These are phyloP conservation scores for Lepidium campestre DNA, from an alignment of 441 rosid species.

Conservation along the genomic window DNA sequence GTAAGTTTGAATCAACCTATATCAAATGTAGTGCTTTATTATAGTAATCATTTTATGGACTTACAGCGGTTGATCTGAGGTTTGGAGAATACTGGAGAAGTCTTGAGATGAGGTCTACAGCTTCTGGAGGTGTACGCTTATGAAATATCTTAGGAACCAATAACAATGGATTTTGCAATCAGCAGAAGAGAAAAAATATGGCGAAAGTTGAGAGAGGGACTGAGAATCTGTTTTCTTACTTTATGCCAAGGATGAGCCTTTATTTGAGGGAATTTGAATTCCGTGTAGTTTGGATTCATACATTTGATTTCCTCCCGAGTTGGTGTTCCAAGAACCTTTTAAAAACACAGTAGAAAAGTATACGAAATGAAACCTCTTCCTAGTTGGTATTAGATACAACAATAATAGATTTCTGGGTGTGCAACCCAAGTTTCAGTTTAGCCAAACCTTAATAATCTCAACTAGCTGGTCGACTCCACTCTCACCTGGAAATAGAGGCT, in stretches of 20 bases:
- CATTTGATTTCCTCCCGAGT: slow-evolving; percentile 95
- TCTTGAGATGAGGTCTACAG: slow-evolving; percentile 87
- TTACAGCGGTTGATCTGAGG: slow-evolving; percentile 88
- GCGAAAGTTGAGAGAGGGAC: background rate
- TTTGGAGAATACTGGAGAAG: slow-evolving; percentile 90
- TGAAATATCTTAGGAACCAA: slow-evolving; percentile 55
- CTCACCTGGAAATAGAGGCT: slow-evolving; percentile 77
- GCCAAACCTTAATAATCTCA: slow-evolving; percentile 75
- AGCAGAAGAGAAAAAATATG: background rate
- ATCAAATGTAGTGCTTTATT: background rate
- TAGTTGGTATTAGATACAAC: background rate
- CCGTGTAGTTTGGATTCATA: slow-evolving; percentile 98
- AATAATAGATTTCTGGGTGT: background rate
- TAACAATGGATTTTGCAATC: slow-evolving; percentile 2
- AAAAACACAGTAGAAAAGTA: background rate
- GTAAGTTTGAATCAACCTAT: background rate
- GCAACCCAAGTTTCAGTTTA: background rate
- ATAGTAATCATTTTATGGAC: slow-evolving; percentile 23
- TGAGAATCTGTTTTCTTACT: slow-evolving; percentile 36
- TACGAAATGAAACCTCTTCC: background rate
- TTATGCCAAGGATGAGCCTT: slow-evolving; percentile 98
- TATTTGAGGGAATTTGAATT: slow-evolving; percentile 87
- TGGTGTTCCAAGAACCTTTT: slow-evolving; percentile 93
- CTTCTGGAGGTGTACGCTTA: slow-evolving; percentile 93
- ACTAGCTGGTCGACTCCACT: slow-evolving; percentile 98